Base-by-base conservation (phyloP, 2,329 filamentous ascomycete species). In the Thielaviopsis ethacetica region DNA sequence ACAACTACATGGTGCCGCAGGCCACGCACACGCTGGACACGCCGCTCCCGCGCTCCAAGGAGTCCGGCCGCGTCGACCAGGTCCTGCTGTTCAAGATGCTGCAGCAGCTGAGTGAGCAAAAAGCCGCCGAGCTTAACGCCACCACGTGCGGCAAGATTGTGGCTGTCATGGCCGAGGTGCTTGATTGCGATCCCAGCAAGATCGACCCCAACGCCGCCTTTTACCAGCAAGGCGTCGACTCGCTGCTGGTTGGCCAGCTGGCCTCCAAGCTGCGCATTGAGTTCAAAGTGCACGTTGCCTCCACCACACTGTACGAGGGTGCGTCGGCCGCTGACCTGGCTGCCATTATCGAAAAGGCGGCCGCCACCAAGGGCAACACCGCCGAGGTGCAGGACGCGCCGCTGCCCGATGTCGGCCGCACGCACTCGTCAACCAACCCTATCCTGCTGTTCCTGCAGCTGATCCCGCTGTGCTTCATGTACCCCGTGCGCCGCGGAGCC, bases 191-290 rank as follows among this genome's bases (percentile, higher is more conserved):
- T 1, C 63, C 67, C 0, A 65, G 66, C 2, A 72, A 76, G 1
- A 67, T 79, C 13, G 64, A 68, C 0, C 62, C 65, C 0, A 65
- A 71, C 1, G 72, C 73, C 0, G 75, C 79, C 64, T 79, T 80
- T 64, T 79, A 79, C 63, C 69, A 70, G 13, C 69, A 78, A 17
- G 77, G 77, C 5, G 77, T 79, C 19, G 77, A 81, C 63, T 79
- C 76, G 41, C 69, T 82, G 53, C 71, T 71, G 21, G 78, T 78
- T 34, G 79, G 78, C 1, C 71, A 71, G 38, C 70, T 82, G 0
- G 68, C 79, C 6, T 79, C 78, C 1, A 67, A 69, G 1, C 69
- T 81, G 3, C 73, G 78, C n/a, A 70, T 70, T 27, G 70, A 76
- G 55, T 78, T 80, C 61, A 67, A 70, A 21, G 68, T 77, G 1